phyloP scores from a whole-genome alignment of 805 yeast genomes.

The Wickerhamomyces rabaulensis region DNA sequence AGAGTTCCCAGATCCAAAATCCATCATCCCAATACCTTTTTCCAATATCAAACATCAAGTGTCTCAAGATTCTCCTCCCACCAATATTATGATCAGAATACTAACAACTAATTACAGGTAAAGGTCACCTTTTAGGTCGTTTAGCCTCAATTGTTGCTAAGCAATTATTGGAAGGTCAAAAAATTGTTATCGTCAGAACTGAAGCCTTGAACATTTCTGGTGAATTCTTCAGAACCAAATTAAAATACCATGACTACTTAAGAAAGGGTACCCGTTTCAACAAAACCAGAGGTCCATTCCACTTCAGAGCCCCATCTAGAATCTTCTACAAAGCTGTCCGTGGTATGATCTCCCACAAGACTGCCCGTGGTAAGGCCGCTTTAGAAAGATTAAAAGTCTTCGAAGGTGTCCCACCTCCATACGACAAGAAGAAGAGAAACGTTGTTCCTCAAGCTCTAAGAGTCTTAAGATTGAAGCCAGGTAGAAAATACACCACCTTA shows the following conservation, averaged over 20 bases:
- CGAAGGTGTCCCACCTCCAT: conserved; percentile 99
- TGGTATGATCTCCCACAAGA: conserved; percentile 99
- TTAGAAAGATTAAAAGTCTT: conserved; percentile 98
- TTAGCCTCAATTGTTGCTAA: conserved; percentile 98
- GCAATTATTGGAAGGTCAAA: conserved; percentile 97
- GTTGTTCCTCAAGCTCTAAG: conserved; percentile 99
- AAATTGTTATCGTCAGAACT: conserved; percentile 94
- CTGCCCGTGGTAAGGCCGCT: conserved; percentile 99
- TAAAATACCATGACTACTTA: conserved; percentile 99
- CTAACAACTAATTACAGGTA: conserved; percentile 42
- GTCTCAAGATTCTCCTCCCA: neutral
- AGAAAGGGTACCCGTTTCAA: conserved; percentile 99
- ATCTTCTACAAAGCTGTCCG: conserved; percentile 99
- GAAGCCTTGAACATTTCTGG: conserved; percentile 99
- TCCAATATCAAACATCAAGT: neutral
- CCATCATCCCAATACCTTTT: no score
- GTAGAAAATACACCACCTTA: conserved; percentile 98
- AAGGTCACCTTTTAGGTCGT: conserved; percentile 99
- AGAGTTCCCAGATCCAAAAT: no score
- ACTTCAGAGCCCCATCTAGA: conserved; percentile 99
- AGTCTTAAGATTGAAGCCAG: conserved; percentile 98
- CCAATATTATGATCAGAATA: conserved; percentile 4
- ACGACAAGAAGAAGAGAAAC: conserved; percentile 99
- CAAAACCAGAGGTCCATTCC: conserved; percentile 99
- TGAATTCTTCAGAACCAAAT: conserved; percentile 99